These are phyloP conservation scores for Nasturtium officinale DNA, from an alignment of 345 rosid species.

Conservation along the genomic window DNA sequence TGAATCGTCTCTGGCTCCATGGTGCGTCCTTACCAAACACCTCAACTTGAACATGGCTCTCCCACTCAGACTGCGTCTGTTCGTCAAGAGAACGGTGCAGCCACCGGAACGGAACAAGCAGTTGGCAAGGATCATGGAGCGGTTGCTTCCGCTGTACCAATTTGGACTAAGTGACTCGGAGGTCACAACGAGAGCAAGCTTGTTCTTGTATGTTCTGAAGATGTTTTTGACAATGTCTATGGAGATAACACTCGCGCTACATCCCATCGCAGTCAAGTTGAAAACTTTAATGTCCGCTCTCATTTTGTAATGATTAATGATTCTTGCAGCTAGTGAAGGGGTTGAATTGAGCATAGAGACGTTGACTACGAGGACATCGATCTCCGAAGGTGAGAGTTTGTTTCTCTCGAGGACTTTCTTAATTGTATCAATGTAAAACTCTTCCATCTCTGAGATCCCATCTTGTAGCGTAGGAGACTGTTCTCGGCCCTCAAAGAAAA, in stretches of 20 bases:
- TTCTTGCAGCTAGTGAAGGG: conserved; percentile 66
- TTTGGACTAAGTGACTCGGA: conserved; percentile 66
- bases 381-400: conserved; percentile 52
- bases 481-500: conserved; percentile 55
- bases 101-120: conserved; percentile 78
- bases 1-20: conserved; percentile 65
- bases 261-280: conserved; percentile 78
- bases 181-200: conserved; percentile 64
- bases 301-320: conserved; percentile 69
- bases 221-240: conserved; percentile 56
- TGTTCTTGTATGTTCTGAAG: conserved; percentile 55
- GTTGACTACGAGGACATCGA: conserved; percentile 68
- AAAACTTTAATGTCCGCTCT: conserved; percentile 60
- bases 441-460: conserved; percentile 55
- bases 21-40: conserved; percentile 56
- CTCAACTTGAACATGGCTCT: conserved; percentile 58
- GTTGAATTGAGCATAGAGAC: conserved; percentile 55
- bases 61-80: conserved; percentile 45
- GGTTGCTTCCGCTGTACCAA: conserved; percentile 72
- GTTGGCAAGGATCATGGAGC: conserved; percentile 77
- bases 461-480: conserved; percentile 49
- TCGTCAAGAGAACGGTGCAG: conserved; percentile 66
- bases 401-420: conserved; percentile 55
- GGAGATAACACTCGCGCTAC: conserved; percentile 63
- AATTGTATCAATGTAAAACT: conserved; percentile 53